These are phyloP conservation scores for Penicillium paradoxum DNA, from an alignment of 495 filamentous ascomycete species.

Conservation along the genomic window DNA sequence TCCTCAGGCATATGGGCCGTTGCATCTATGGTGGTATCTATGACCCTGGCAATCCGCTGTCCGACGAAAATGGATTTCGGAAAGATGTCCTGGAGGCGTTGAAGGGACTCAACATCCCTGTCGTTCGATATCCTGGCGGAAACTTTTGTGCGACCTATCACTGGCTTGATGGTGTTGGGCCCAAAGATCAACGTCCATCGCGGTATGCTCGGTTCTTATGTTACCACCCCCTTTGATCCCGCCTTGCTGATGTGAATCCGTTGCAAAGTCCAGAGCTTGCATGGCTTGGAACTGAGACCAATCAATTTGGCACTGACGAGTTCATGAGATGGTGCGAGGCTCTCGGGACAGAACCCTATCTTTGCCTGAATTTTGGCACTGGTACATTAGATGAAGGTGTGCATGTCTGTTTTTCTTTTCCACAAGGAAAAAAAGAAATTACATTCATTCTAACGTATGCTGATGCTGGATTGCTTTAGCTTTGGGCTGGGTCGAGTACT, in stretches of 20 bases:
- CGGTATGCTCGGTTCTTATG: constrained; percentile 27
- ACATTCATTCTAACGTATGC: not conserved
- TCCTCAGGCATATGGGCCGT: constrained; percentile 67
- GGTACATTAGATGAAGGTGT: constrained; percentile 65
- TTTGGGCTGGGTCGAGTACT: constrained; percentile 77
- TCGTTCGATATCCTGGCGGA: constrained; percentile 73
- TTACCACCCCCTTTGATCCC: not conserved
- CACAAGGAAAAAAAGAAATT: too few relatives aligned
- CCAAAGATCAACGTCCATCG: constrained; percentile 57
- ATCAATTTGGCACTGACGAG: constrained; percentile 77
- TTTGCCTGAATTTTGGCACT: constrained; percentile 73
- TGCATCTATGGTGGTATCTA: constrained; percentile 86
- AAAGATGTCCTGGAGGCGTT: constrained; percentile 68
- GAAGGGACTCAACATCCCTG: constrained; percentile 65
- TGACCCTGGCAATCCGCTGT: constrained; percentile 64
- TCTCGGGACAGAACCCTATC: constrained; percentile 65
- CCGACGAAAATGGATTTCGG: constrained; percentile 68
- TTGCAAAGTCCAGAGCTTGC: constrained; percentile 61
- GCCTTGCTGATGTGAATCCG: not conserved
- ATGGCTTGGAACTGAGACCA: constrained; percentile 68
- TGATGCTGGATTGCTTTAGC: constrained; percentile 27
- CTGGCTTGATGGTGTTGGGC: constrained; percentile 75
- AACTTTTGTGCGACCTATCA: constrained; percentile 81
- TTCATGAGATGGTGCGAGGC: constrained; percentile 74
- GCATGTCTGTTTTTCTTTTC: not conserved